Percentiles rank a stretch among this genome's conserved stretches.
These are phyloP conservation scores for Sarcomyxa edulis DNA, from an alignment of 768 basidiomycete genomes.

Conservation along the genomic window DNA sequence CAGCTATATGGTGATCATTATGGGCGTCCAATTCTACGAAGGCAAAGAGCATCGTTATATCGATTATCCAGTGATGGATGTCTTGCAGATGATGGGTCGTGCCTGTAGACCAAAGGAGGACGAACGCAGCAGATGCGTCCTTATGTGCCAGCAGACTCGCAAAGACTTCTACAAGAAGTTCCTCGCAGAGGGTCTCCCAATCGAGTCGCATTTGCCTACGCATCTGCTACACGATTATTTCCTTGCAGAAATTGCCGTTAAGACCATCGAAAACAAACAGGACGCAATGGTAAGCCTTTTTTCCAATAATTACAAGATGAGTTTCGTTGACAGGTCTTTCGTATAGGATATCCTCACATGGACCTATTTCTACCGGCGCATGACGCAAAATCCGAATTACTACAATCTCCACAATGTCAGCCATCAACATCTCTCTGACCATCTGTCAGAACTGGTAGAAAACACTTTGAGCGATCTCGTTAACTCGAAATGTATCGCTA, in stretches of 20 bases:
- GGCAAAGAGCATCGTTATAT: conserved; percentile 97
- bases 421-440: conserved; percentile 93
- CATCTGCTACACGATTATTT: conserved; percentile 94
- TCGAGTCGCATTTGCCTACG: conserved; percentile 91
- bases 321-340: conserved; percentile 2
- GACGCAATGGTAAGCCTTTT: conserved; percentile 73
- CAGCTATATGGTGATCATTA: conserved; percentile 97
- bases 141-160: conserved; percentile 96
- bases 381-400: conserved; percentile 97
- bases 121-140: conserved; percentile 84
- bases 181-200: conserved; percentile 93
- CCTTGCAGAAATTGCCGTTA: conserved; percentile 96
- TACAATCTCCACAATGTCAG: conserved; percentile 94
- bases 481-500: conserved; percentile 90
- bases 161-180: conserved; percentile 99
- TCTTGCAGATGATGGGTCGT: conserved; percentile 99
- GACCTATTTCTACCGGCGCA: conserved; percentile 96
- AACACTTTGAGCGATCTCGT: conserved; percentile 87
- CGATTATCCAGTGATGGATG: conserved; percentile 97
- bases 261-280: conserved; percentile 99
- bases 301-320: background rate
- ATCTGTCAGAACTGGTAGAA: conserved; percentile 94
- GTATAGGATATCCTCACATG: conserved; percentile 90
- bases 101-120: conserved; percentile 91
- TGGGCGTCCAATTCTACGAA: conserved; percentile 98